A percentile compares a stretch with the other conserved stretches of the same genome.
These are phyloP conservation scores for Aegilops speltoides DNA, from an alignment of 176 grass and related monocot genomes.

Conservation along the genomic window DNA sequence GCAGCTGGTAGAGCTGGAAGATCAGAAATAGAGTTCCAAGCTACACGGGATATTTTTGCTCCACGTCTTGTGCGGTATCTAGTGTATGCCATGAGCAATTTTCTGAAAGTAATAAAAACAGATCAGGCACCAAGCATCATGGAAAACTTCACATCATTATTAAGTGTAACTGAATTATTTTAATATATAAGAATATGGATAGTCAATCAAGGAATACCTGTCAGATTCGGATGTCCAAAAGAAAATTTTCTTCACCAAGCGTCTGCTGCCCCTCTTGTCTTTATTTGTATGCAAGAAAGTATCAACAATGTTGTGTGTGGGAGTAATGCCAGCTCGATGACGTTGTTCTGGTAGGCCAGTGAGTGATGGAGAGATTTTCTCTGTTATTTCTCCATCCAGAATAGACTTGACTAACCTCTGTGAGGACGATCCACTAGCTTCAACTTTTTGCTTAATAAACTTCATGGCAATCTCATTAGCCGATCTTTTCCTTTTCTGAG, in stretches of 20 bases:
- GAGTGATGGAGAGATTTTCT: slow-evolving; percentile 17
- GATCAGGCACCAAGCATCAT: slow-evolving; percentile 14
- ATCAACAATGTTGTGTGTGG: background rate
- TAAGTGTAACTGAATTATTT: background rate
- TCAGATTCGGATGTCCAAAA: slow-evolving; percentile 66
- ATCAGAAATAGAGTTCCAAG: slow-evolving; percentile 67
- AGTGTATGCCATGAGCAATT: slow-evolving; percentile 68
- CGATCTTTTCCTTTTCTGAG: slow-evolving; percentile 62
- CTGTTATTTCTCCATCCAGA: slow-evolving; percentile 18
- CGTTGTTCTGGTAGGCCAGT: background rate
- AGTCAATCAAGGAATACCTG: slow-evolving; percentile 54
- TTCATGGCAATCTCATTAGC: slow-evolving; percentile 24
- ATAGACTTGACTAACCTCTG: background rate
- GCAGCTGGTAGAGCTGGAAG: slow-evolving; percentile 72
- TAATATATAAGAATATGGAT: slow-evolving; percentile 1
- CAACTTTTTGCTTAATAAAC: slow-evolving; percentile 23
- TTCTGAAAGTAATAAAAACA: slow-evolving; percentile 43
- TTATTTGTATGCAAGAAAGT: background rate
- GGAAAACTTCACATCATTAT: background rate
- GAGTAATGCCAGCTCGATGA: background rate
- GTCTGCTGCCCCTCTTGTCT: background rate
- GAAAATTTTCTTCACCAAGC: slow-evolving; percentile 48
- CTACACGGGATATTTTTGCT: slow-evolving; percentile 46
- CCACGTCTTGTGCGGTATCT: slow-evolving; percentile 62
- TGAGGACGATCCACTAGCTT: slow-evolving; percentile 15